Evolutionary conservation across 768 basidiomycete species (phyloP).

Genomic region (Xerocomus spinulosus): DNA sequence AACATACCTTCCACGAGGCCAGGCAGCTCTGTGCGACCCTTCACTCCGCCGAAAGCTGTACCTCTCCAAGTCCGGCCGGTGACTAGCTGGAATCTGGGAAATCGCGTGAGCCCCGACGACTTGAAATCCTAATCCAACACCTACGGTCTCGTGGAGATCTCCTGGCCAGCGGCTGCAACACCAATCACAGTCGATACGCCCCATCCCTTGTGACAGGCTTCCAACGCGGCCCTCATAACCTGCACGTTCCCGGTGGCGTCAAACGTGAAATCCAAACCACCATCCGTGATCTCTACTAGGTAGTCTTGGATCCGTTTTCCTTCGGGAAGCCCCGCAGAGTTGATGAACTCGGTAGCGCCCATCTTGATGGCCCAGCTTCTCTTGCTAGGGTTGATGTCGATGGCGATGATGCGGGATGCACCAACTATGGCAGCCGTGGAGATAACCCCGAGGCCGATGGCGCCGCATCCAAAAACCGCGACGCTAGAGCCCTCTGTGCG

Average conservation of each 20-base stretch:
- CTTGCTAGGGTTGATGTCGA: conserved; percentile 87
- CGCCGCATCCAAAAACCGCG: conserved; percentile 95
- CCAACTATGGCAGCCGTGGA: conserved; percentile 73
- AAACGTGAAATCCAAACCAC: conserved; percentile 95
- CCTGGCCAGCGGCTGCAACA: conserved; percentile 95
- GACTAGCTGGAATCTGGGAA: conserved; percentile 54
- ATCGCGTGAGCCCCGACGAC: conserved; percentile 4
- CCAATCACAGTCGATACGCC: conserved; percentile 95
- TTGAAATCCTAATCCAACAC: conserved; percentile 22
- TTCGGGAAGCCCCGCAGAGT: conserved; percentile 67
- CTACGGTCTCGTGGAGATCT: conserved; percentile 85
- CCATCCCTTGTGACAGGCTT: conserved; percentile 99
- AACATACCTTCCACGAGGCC: conserved; percentile 80
- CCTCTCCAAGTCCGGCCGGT: conserved; percentile 95
- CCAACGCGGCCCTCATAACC: conserved; percentile 92
- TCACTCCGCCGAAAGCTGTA: conserved; percentile 94
- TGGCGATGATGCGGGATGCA: conserved; percentile 84
- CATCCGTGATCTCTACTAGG: conserved; percentile 90
- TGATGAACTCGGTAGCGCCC: conserved; percentile 93
- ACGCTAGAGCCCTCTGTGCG: conserved; percentile 73
- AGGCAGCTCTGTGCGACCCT: conserved; percentile 93
- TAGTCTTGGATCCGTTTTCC: conserved; percentile 86
- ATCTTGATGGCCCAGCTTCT: conserved; percentile 87
- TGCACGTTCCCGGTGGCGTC: conserved; percentile 95
- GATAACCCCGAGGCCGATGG: conserved; percentile 91